Percentiles rank a stretch among this genome's conserved stretches.
Conservation (phyloP, 805 yeast genomes). For the Saccharomycopsis vini region DNA sequence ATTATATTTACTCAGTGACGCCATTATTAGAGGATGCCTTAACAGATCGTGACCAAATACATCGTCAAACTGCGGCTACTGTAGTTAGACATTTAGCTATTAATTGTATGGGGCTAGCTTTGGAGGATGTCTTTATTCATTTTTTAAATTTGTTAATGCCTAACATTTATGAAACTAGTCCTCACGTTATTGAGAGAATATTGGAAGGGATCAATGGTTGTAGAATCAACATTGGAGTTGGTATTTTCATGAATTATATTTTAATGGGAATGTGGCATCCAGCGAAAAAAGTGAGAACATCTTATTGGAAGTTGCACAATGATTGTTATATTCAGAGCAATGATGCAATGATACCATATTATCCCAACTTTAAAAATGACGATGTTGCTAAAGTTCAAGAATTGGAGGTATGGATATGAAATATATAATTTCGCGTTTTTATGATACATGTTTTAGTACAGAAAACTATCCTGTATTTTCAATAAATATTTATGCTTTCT, state of each 20-base stretch:
- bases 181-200: conserved; percentile 82
- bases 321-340: conserved; percentile 61
- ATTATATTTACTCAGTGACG: conserved; percentile 70
- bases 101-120: conserved; percentile 64
- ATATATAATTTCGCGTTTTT: no score
- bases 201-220: conserved; percentile 72
- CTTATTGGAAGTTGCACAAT: conserved; percentile 84
- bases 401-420: conserved; percentile 32
- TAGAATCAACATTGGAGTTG: conserved; percentile 66
- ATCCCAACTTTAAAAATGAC: conserved; percentile 46
- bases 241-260: conserved; percentile 61
- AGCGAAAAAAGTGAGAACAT: conserved; percentile 72
- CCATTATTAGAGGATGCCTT: conserved; percentile 84
- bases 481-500: no score
- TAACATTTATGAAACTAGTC: conserved; percentile 87
- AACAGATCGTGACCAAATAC: conserved; percentile 84
- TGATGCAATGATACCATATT: conserved; percentile 75
- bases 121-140: conserved; percentile 79
- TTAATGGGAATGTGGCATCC: conserved; percentile 93
- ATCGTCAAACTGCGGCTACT: conserved; percentile 90
- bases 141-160: conserved; percentile 76
- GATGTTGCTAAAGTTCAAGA: conserved; percentile 39
- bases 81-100: conserved; percentile 76
- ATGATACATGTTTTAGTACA: no score
- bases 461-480: no score